Conservation (phyloP, 139 green algal species). For the Coccomyxa sp. region DNA sequence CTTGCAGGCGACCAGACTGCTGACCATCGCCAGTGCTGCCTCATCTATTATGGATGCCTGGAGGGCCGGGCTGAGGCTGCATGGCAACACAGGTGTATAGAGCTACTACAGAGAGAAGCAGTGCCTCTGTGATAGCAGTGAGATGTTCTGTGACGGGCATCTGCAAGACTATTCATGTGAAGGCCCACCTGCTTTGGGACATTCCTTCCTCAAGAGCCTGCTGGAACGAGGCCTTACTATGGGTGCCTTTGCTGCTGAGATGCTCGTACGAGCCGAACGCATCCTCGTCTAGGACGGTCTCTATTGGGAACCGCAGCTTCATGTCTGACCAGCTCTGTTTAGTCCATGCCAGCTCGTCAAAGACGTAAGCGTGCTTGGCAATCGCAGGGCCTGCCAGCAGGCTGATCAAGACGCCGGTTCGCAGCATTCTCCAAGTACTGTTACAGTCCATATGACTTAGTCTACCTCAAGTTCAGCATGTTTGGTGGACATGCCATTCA, state of each 20-base stretch:
- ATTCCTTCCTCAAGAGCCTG: neutral
- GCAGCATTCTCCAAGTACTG: too few species aligned
- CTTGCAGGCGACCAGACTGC: neutral
- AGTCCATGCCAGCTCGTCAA: neutral
- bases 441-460: too few species aligned
- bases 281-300: neutral
- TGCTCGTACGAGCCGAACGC: neutral
- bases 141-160: too few species aligned
- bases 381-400: neutral
- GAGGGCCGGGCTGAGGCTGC: neutral
- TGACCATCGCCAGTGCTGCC: neutral
- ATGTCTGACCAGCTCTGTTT: neutral
- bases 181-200: neutral
- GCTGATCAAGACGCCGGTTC: neutral
- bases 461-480: too few species aligned
- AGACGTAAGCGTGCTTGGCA: neutral
- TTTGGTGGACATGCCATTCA: too few species aligned
- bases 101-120: too few species aligned
- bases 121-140: too few species aligned
- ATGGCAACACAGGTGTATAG: too few species aligned
- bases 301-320: neutral
- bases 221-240: neutral
- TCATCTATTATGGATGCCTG: neutral
- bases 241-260: neutral
- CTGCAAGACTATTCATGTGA: too few species aligned